Percentiles rank a stretch among this genome's conserved stretches.
Conservation (phyloP, 441 rosid genomes). For the Gossypium trilobum region DNA sequence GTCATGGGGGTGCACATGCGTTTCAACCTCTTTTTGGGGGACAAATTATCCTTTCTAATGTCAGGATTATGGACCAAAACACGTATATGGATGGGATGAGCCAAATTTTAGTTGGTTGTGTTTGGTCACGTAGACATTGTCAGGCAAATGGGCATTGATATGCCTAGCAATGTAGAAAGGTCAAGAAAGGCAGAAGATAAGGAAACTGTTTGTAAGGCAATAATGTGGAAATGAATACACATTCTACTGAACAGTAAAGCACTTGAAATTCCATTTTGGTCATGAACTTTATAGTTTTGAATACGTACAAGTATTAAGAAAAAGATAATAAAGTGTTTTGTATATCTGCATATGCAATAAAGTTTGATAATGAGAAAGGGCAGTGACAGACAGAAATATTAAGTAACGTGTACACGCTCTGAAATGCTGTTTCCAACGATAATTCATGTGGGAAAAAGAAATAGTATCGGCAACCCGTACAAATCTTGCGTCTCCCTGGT, state of each 20-base stretch:
- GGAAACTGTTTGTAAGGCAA: neutral
- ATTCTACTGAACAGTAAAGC: neutral
- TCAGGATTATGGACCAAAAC: neutral
- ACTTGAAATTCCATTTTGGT: neutral
- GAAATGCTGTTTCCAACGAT: conserved; percentile 16
- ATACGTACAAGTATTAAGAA: neutral
- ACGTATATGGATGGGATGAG: no score
- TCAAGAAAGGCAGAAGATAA: neutral
- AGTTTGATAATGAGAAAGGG: neutral
- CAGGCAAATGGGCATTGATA: no score
- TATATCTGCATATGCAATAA: neutral
- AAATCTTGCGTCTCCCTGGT: neutral
- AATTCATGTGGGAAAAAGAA: conserved; percentile 26
- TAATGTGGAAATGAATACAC: neutral
- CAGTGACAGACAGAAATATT: conserved; percentile 3
- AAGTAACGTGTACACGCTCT: neutral
- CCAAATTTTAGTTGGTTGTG: no score
- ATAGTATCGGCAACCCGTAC: conserved; percentile 38
- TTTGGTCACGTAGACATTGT: no score
- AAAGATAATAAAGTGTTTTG: no score
- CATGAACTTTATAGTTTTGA: neutral
- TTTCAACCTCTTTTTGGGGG: neutral
- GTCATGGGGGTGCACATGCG: conserved; percentile 1
- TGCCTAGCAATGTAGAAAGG: no score
- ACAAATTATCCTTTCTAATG: conserved; percentile 13